phyloP scores from a whole-genome alignment of 1,284 basidiomycete genomes.

The Cryptococcus wingfieldii region DNA sequence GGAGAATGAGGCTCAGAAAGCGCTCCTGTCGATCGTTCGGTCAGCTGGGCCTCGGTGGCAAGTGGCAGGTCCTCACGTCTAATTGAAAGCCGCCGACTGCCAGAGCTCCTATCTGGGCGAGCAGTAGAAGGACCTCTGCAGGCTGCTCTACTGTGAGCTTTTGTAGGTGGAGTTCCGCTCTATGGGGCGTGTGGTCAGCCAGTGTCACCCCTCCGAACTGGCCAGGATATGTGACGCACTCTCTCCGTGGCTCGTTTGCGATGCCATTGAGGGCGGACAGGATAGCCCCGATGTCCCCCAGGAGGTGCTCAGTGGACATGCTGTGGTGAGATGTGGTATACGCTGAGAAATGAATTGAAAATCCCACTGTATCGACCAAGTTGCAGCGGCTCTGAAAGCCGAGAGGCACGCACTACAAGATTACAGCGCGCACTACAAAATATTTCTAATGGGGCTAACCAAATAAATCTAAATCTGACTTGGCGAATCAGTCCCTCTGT shows the following conservation, averaged over 20 bases:
- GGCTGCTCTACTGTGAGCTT: conserved; percentile 26
- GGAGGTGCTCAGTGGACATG: conserved; percentile 44
- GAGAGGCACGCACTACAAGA: not conserved
- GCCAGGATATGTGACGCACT: conserved; percentile 13
- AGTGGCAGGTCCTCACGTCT: conserved; percentile 26
- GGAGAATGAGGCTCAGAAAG: conserved; percentile 34
- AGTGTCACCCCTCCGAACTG: not conserved
- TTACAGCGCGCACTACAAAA: not conserved
- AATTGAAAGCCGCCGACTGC: conserved; percentile 45
- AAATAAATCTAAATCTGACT: conserved; percentile 6
- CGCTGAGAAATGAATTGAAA: too few species aligned
- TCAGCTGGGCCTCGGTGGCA: not conserved
- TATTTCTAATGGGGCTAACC: not conserved
- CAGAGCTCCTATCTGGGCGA: conserved; percentile 42
- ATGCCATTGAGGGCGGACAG: conserved; percentile 36
- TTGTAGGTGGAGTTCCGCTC: conserved; percentile 36
- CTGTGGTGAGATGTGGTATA: not conserved
- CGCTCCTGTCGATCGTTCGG: conserved; percentile 25
- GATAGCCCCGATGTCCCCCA: conserved; percentile 36
- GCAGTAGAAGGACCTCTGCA: conserved; percentile 31
- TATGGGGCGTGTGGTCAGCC: conserved; percentile 4
- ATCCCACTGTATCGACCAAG: too few species aligned
- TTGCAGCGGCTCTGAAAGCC: not conserved
- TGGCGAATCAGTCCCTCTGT: not conserved
- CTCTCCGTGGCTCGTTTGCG: conserved; percentile 26